Base-by-base conservation (phyloP, 176 grass and related monocot species). In the Eleusine indica region DNA sequence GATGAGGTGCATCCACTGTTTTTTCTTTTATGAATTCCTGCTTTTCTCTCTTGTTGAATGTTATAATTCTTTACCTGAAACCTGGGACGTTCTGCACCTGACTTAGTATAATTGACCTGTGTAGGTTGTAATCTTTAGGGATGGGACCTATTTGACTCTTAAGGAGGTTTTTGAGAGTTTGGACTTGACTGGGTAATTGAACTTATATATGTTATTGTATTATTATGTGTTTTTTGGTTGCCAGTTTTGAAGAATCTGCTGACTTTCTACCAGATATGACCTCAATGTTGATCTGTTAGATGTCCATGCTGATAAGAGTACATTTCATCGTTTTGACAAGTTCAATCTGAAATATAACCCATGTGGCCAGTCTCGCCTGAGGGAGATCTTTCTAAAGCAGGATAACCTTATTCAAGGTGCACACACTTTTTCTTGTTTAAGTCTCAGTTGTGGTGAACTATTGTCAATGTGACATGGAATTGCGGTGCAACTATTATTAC, bases 261-360 rank as follows among this genome's bases (percentile, higher is more conserved):
- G 48, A 52, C 9, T 49, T 84, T 21, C 11, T 83, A 14, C 46
- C 88, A 97, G 95, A 88, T 89, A 92, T 88, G 95, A 97, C 71
- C 91, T 97, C 51, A 97, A 94, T 91, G 95, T 97, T 64, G 95
- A 97, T 93, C 87, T 97, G 46, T 87, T 97, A 81, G 95, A 97
- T 46, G 95, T 97, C 62, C 95, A 97, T 89, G 95, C 95, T 58
- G 95, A 97, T 84, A 97, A 97, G 79, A 97, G 92, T 62, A 97
- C 95, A 83, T 97, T 97, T 92, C 95, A 97, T 78, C 95, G 95
- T 22, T 97, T 97, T 81, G 95, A 97, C 84, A 97, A 97, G 75
- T 97, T 97, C 66, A 97, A 97, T 87, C 84, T 94, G 70, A 97
- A 97, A 75, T 97, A 97, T 85, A 97, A 97, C 69, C 95, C 95